Base-by-base conservation (phyloP, 352 stramenopile species). In the Globisporangium orthogonon region DNA sequence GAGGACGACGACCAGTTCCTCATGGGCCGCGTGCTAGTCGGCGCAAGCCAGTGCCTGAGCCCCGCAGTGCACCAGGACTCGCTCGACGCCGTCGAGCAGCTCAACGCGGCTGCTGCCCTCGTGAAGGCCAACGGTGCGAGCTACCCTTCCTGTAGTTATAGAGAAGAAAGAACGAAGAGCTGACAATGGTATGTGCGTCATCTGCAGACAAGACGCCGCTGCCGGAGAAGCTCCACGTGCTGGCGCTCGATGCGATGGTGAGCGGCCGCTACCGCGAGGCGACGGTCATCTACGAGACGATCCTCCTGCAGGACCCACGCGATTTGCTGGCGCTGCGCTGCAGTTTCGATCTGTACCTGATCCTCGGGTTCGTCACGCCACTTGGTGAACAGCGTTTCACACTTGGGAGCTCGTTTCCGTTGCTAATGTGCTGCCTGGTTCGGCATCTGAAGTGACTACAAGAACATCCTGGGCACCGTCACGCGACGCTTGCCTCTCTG, bases 21-120 rank as follows among this genome's bases (percentile, higher is more conserved):
- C 31, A 94, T 94, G 83, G 85, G 83, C 46, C 83, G 91, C 48
- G 78, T 93, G 52, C 83, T 94, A 14, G 81, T 94, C 4, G 83
- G 74, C 23, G 68, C 79, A 11, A 94, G 83, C 41, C 73, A 93
- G 55, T 87, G 70, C 47, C 68, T 94, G 28, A 56, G 68, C 18
- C 83, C 85, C 2, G 69, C 83, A 54, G 62, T 85, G 61, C 83
- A 88, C 48, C 70, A 83, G 45, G 85, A 94, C 53, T 61, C 74
- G 28, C 44, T 91, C 28, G 77, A 89, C 35, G 80, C 78, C 7
- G 60, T 56, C 7, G 47, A 30, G 11, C 63, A 63, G 47, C 64
- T 88, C 28, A 48, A 69, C 23, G 44, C 54, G 23, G 78, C 71
- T 0, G 52, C 54, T 6, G 67, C 67, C 23, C 71, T 88, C n/a